Evolutionary conservation across 2,329 filamentous ascomycete species (phyloP), one percentile per base, ranked within the genome.

Genomic region (Truncatella angustata): DNA sequence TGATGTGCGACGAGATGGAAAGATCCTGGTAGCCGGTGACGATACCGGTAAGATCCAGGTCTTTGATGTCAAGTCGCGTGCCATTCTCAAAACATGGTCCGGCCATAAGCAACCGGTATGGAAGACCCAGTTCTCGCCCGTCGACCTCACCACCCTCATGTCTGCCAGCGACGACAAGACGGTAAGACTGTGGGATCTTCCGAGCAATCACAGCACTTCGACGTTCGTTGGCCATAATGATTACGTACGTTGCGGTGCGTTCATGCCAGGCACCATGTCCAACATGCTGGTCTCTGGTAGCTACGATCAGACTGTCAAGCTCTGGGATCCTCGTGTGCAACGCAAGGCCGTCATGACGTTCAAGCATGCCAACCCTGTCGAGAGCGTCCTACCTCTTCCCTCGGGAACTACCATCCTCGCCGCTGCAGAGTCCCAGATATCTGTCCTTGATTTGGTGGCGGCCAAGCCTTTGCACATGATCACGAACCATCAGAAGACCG

Each of bases 401-500:
- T 90, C 89, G 2, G 91, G 91, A 44, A 96, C 92, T 4, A 91
- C 90, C 4, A 77, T 99, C 21, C 80, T 97, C 30, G 91, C 91
- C 11, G 84, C 93, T 2, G 85, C 91, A 16, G 92, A 90, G 53
- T 95, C 90, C 65, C 84, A 89, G 56, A 90, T 99, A 63, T 91
- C 89, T 5, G 91, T 99, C 10, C 80, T 99, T 56, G 94, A 99
- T 68, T 81, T 99, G 40, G 88, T 97, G 14, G 93, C 92, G 46
- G 94, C 90, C 23, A 91, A 90, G 65, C 91, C 93, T 4, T 76
- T 96, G 53, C 87, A 91, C 61, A 78, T 96, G 65, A 86, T 99
- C 57, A 87, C 86, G 61, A 97, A 95, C 68, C 94, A 99, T 71
- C 94, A 99, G 67, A 99, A 97, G 82, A 96, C 94, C 1, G 92